Evolutionary conservation across 192 early-diverging fungal species (phyloP), one percentile per base, ranked within the genome.

Genomic region (Phycomyces nitens): DNA sequence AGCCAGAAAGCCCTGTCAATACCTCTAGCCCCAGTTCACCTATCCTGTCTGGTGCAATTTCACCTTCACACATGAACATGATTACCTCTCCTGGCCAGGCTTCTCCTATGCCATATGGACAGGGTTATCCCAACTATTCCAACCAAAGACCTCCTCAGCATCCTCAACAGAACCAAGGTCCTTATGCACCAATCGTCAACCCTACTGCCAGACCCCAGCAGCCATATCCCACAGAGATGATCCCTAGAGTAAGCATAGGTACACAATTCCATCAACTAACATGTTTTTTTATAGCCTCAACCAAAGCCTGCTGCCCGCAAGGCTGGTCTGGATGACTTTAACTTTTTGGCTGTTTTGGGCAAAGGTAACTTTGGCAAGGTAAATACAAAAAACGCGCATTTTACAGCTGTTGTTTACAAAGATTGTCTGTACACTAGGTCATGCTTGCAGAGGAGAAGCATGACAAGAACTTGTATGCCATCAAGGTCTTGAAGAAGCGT

Each of bases 351-450:
- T 20, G 96, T 99, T 2, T 79, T 99, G 12, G 97, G 97, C 62
- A 97, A 95, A 74, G 97, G 97, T 55, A 98, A 97, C 80, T 99
- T 97, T 85, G 97, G 97, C 72, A 99, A 99, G 81, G 86, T 88
- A 61, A 58, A 40, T 12, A 15, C n/a, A n/a, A n/a, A n/a, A n/a
- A n/a, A n/a, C n/a, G n/a, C n/a, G n/a, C n/a, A n/a, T n/a, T n/a
- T n/a, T n/a, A n/a, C n/a, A n/a, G n/a, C n/a, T n/a, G n/a, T n/a
- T n/a, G n/a, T n/a, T n/a, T n/a, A n/a, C n/a, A n/a, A n/a, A n/a
- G n/a, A 34, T 34, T 34, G 2, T 34, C 52, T 65, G 12, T 20
- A 29, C 18, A 42, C 16, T 65, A 82, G 80, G 96, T 99, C 20
- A 95, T 99, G 91, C 82, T 99, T 56, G 93, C 95, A 3, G 94